A percentile compares a stretch with the other conserved stretches of the same genome.
Conservation (phyloP, 495 filamentous ascomycete genomes). For the Podospora australis region DNA sequence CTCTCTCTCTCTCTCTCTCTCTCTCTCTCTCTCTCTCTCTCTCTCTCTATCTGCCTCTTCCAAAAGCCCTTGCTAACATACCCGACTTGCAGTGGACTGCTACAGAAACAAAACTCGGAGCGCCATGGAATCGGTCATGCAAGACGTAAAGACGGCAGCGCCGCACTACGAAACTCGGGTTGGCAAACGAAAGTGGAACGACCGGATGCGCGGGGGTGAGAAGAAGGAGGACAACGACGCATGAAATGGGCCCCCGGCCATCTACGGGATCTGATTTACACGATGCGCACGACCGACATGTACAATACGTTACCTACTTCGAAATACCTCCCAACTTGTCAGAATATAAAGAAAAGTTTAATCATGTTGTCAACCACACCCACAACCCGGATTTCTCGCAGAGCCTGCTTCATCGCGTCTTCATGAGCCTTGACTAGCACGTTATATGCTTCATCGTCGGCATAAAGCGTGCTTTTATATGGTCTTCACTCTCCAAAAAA, state of each 20-base stretch:
- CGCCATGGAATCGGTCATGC: constrained; percentile 65
- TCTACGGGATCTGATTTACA: neutral
- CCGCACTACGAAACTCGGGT: constrained; percentile 84
- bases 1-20: neutral
- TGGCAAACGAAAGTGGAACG: constrained; percentile 79
- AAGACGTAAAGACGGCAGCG: constrained; percentile 62
- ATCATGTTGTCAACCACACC: neutral
- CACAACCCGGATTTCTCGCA: neutral
- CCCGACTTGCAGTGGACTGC: constrained; percentile 78
- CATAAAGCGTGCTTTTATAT: too few species aligned
- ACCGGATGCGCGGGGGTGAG: constrained; percentile 44
- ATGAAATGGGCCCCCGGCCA: neutral
- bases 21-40: neutral
- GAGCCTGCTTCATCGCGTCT: too few species aligned
- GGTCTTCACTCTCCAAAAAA: too few species aligned
- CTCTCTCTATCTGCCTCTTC: neutral
- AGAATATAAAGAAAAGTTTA: neutral
- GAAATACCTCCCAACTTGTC: neutral
- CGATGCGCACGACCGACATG: neutral
- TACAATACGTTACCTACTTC: too few species aligned
- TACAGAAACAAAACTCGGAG: constrained; percentile 89
- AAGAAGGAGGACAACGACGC: constrained; percentile 32
- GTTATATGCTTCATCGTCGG: too few species aligned
- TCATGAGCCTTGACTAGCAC: too few species aligned
- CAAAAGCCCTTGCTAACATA: neutral